Percentiles rank a stretch among this genome's conserved stretches.
Conservation (phyloP, 2,329 filamentous ascomycete species). For the Thielaviopsis populi region DNA sequence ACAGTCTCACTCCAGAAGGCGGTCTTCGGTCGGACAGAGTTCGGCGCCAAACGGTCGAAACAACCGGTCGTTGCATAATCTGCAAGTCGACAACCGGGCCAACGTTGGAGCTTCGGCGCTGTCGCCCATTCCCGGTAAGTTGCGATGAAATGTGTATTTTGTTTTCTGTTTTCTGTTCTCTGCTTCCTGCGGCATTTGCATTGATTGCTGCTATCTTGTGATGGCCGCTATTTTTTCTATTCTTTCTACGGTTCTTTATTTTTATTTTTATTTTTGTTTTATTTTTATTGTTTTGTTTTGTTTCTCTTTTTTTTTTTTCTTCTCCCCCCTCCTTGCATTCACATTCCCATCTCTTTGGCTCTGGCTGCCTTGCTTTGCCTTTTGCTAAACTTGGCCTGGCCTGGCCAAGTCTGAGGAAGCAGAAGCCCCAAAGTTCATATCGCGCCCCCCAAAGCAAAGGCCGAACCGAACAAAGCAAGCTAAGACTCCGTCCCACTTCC, state of each 20-base stretch:
- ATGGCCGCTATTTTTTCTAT: not conserved
- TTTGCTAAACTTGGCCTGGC: not conserved
- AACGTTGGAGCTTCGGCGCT: slow-evolving; percentile 10
- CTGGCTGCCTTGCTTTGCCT: not conserved
- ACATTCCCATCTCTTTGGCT: not conserved
- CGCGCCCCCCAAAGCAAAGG: slow-evolving; percentile 13
- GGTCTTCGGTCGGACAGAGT: slow-evolving; percentile 31
- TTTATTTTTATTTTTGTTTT: too few species aligned
- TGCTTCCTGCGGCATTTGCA: not conserved
- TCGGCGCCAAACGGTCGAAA: slow-evolving; percentile 22
- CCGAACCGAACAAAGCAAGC: too few species aligned
- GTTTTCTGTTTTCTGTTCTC: not conserved
- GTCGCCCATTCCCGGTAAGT: slow-evolving; percentile 16
- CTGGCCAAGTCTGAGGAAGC: slow-evolving; percentile 1
- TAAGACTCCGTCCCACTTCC: slow-evolving; percentile 17
- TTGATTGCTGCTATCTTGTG: not conserved
- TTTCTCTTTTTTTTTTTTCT: not conserved
- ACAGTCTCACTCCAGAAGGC: slow-evolving; percentile 35
- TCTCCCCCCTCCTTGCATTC: not conserved
- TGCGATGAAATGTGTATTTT: not conserved
- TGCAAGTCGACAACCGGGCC: slow-evolving; percentile 12
- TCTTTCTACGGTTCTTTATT: not conserved
- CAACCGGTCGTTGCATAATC: slow-evolving; percentile 13
- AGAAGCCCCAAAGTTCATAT: not conserved
- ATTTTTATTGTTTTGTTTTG: too few species aligned